Evolutionary conservation across 2,329 filamentous ascomycete genomes (phyloP).

Genomic region (Neopestalotiopsis sp.): DNA sequence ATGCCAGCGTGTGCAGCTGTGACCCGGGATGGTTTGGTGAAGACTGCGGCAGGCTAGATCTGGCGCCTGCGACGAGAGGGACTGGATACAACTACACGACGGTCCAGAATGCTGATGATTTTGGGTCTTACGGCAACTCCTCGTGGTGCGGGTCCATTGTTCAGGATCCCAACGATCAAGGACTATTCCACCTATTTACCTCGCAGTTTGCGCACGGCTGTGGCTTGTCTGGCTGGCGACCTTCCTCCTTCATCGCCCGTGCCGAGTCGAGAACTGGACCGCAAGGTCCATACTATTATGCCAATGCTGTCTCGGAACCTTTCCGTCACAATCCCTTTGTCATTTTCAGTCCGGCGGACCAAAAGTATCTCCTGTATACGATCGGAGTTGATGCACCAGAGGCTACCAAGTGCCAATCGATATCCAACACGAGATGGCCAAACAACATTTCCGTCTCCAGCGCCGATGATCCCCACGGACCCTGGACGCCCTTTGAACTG

Average conservation of each 20-base stretch:
- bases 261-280: conserved; percentile 50
- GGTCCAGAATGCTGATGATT: conserved; percentile 27
- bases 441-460: conserved; percentile 39
- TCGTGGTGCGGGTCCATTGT: conserved; percentile 54
- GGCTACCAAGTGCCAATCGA: conserved; percentile 27
- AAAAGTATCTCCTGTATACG: conserved; percentile 48
- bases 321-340: conserved; percentile 53
- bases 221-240: conserved; percentile 51
- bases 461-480: conserved; percentile 28
- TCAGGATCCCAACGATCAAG: conserved; percentile 42
- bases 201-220: conserved; percentile 51
- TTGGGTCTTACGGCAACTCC: conserved; percentile 41
- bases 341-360: conserved; percentile 48
- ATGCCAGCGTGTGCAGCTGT: conserved; percentile 27
- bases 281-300: conserved; percentile 48
- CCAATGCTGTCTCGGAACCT: conserved; percentile 42
- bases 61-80: conserved; percentile 43
- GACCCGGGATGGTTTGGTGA: conserved; percentile 49
- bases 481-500: conserved; percentile 22
- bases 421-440: conserved; percentile 25
- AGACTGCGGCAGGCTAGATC: conserved; percentile 50
- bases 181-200: conserved; percentile 49
- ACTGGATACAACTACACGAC: conserved; percentile 52
- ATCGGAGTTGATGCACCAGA: conserved; percentile 43
- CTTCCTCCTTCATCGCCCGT: conserved; percentile 48